Conservation (phyloP, 768 basidiomycete genomes). For the Kwoniella dendrophila region DNA sequence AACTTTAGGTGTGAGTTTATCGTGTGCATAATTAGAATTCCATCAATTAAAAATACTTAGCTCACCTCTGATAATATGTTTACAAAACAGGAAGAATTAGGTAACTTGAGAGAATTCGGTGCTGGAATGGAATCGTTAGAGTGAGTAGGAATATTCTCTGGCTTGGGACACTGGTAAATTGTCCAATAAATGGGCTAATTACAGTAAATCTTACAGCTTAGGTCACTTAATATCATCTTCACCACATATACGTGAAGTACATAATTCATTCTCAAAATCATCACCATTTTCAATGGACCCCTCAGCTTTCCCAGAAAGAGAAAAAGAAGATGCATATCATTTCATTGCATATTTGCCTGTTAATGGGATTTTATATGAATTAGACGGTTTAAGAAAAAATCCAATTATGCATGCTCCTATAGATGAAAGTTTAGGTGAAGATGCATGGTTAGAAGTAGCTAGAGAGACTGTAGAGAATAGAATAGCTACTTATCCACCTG, state of each 20-base stretch:
- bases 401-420: constrained; percentile 77
- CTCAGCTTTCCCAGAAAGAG: constrained; percentile 65
- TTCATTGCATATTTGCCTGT: constrained; percentile 91
- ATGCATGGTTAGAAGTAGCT: constrained; percentile 82
- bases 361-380: constrained; percentile 81
- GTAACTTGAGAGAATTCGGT: constrained; percentile 75
- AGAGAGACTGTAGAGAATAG: constrained; percentile 82
- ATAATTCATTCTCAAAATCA: constrained; percentile 91
- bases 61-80: neutral
- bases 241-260: constrained; percentile 62
- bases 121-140: constrained; percentile 77
- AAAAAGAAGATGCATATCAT: constrained; percentile 84
- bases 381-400: constrained; percentile 81
- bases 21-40: neutral
- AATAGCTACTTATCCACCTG: constrained; percentile 86
- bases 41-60: neutral
- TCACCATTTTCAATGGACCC: constrained; percentile 82
- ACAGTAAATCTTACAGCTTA: constrained; percentile 41
- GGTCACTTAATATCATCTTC: constrained; percentile 56
- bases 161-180: neutral
- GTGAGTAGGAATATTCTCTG: constrained; percentile 27
- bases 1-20: constrained; percentile 46
- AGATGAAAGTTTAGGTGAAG: constrained; percentile 68
- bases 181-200: no score
- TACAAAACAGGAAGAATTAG: constrained; percentile 64